Base-by-base conservation (phyloP, 441 rosid species). In the Gossypium schwendimanii region DNA sequence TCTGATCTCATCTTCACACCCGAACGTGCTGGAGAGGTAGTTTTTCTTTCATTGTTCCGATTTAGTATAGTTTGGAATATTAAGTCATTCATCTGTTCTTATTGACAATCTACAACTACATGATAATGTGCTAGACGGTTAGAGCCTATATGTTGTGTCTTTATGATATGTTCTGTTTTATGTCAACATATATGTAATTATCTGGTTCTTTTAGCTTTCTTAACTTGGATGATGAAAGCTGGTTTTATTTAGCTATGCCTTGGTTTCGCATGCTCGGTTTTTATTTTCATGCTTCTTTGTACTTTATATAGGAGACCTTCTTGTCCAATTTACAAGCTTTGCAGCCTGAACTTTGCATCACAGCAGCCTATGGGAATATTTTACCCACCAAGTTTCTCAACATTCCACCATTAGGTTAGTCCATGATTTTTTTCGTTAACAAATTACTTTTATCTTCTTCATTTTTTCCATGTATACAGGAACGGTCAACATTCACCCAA, bases 331-430 rank as follows among this genome's bases (percentile, higher is more conserved):
- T 92, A 78, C 86, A 79, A 82, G 92, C 81, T 52, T 83, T 92
- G 91, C 92, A 84, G 79, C 97, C 99, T 39, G 91, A 92, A 75
- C 89, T 94, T 81, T 94, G 98, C 81, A 71, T 92, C 66, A 92
- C 97, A 12, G 94, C 96, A 26, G 98, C 99, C 45, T 92, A 94
- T 84, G 98, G 98, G 71, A 94, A 92, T 76, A 92, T 94, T 31
- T 84, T 94, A 78, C 98, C 97, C 3, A 82, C 84, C 57, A 89
- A 87, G 82, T 94, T 94, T 79, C 96, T 94, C 73, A 87, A 85
- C 7, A 84, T 92, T 82, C 98, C 97, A n/a, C 36, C 83, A 36
- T 79, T 83, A 69, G 99, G 99, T 94, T 82, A 75, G 97, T 86
- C 47, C 62, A 72, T 65, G 62, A 62, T 44, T 31, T 70, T 76